Percentiles rank a stretch among this genome's conserved stretches.
Conservation (phyloP, 352 stramenopile species). For the Phytopythium helicoides region DNA sequence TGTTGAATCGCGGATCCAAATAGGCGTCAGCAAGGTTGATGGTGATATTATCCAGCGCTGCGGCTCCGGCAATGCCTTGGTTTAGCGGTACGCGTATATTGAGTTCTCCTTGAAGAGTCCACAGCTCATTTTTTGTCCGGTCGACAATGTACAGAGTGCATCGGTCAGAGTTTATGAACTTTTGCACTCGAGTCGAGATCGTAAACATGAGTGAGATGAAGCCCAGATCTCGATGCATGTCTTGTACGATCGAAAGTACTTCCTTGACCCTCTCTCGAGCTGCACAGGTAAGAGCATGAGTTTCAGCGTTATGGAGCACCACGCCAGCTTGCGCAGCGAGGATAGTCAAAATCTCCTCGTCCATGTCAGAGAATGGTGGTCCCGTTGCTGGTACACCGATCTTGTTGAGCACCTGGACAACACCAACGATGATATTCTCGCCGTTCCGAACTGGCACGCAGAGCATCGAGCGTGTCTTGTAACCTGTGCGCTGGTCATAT, state of each 20-base stretch:
- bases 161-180: constrained; percentile 88
- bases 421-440: constrained; percentile 78
- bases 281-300: constrained; percentile 49
- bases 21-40: constrained; percentile 89
- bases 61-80: constrained; percentile 80
- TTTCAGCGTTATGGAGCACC: constrained; percentile 83
- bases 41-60: constrained; percentile 58
- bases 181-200: constrained; percentile 86
- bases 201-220: constrained; percentile 92
- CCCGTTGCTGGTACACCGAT: constrained; percentile 47
- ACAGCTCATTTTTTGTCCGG: constrained; percentile 85
- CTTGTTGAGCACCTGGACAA: constrained; percentile 91
- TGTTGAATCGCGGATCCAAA: constrained; percentile 86
- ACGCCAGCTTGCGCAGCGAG: constrained; percentile 85
- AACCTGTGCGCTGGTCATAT: constrained; percentile 91
- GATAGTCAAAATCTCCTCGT: constrained; percentile 88
- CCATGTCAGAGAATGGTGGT: constrained; percentile 70
- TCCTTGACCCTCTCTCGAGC: constrained; percentile 69
- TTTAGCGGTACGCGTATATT: constrained; percentile 88
- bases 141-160: constrained; percentile 93
- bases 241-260: constrained; percentile 87
- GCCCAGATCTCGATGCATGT: constrained; percentile 88
- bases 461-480: constrained; percentile 91
- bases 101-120: constrained; percentile 88
- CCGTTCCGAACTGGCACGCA: constrained; percentile 86